Percentiles rank a stretch among this genome's conserved stretches.
phyloP scores from a whole-genome alignment of 1,284 basidiomycete genomes.

The Rhodotorula sp. region DNA sequence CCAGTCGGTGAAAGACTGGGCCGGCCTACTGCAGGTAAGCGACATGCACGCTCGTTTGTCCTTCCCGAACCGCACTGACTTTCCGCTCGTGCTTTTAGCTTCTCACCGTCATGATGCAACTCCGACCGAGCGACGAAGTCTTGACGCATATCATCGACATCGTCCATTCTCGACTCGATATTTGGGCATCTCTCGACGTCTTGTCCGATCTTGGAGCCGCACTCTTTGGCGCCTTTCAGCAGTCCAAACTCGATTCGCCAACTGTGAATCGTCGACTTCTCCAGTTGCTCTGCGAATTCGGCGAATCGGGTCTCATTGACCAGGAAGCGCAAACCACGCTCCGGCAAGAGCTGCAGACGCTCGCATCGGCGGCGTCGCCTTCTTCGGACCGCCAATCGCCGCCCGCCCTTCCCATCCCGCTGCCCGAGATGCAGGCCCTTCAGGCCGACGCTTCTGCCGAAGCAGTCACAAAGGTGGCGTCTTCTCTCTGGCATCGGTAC shows the following conservation, averaged over 20 bases:
- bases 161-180: conserved; percentile 15
- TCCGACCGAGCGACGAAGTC: neutral
- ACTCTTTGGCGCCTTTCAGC: neutral
- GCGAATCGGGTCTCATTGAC: neutral
- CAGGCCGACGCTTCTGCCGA: conserved; percentile 21
- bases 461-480: conserved; percentile 46
- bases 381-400: neutral
- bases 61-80: neutral
- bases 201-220: conserved; percentile 17
- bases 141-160: conserved; percentile 28
- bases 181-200: conserved; percentile 26
- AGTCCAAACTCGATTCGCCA: no score
- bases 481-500: conserved; percentile 69
- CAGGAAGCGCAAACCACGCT: neutral
- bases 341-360: neutral
- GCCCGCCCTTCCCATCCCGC: conserved; percentile 9
- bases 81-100: neutral
- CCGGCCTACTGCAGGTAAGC: conserved; percentile 27
- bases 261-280: conserved; percentile 9
- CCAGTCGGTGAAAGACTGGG: conserved; percentile 13
- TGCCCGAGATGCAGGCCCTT: conserved; percentile 33
- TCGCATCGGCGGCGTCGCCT: conserved; percentile 8
- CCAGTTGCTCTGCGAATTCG: neutral
- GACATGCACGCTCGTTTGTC: neutral
- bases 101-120: conserved; percentile 19